These are phyloP conservation scores for Lentinula edodes DNA, from an alignment of 768 basidiomycete genomes.

Conservation along the genomic window DNA sequence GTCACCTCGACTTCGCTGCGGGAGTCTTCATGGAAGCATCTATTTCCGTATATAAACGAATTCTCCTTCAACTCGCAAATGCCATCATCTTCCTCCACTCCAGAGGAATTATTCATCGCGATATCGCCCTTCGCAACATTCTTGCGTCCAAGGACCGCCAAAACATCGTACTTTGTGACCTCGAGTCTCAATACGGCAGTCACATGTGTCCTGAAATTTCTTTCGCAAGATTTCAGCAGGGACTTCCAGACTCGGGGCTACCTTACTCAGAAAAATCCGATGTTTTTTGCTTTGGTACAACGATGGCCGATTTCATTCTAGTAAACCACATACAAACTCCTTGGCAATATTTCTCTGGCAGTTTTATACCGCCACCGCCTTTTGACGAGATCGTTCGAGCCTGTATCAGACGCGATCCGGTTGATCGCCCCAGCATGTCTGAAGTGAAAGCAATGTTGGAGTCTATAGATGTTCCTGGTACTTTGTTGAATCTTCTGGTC, in stretches of 20 bases:
- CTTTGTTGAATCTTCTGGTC: too few relatives aligned
- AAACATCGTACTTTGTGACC: conserved; percentile 7
- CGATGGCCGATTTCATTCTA: conserved; percentile 10
- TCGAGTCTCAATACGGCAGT: conserved; percentile 9
- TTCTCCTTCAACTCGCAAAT: conserved; percentile 5
- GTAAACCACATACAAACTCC: neutral
- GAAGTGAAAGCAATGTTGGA: conserved; percentile 9
- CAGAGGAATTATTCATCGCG: conserved; percentile 6
- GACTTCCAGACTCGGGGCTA: neutral
- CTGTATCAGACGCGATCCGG: neutral
- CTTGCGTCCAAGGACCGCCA: neutral
- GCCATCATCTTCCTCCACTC: conserved; percentile 6
- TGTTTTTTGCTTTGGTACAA: conserved; percentile 9
- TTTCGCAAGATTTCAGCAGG: neutral
- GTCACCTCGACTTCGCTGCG: neutral
- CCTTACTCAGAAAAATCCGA: conserved; percentile 12
- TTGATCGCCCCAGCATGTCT: conserved; percentile 7
- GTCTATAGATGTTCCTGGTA: conserved; percentile 2
- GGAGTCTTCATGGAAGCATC: neutral
- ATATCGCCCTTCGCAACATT: conserved; percentile 2
- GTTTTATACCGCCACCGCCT: conserved; percentile 10
- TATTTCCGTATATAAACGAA: neutral
- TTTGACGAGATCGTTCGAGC: conserved; percentile 7
- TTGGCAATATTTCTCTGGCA: conserved; percentile 6
- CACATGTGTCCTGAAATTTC: conserved; percentile 7